Conservation (phyloP, 805 yeast species). For the Metschnikowia drakensbergensis region DNA sequence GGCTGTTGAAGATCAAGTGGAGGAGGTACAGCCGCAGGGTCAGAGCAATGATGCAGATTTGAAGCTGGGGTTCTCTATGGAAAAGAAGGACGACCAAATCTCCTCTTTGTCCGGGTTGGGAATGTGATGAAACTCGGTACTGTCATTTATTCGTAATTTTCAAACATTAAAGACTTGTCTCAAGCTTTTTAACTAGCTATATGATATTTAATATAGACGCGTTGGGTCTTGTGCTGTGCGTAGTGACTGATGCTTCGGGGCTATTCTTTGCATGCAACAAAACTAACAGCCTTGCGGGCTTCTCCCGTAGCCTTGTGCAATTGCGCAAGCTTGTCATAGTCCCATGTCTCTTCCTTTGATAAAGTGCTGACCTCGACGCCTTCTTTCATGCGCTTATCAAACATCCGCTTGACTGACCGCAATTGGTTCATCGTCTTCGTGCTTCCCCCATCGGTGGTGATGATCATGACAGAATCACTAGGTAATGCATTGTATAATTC, state of each 20-base stretch:
- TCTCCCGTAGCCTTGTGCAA: conserved; percentile 43
- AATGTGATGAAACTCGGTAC: conserved; percentile 8
- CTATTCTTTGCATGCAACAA: conserved; percentile 35
- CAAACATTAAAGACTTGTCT: neutral
- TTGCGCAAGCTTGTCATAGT: conserved; percentile 43
- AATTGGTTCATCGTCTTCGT: conserved; percentile 47
- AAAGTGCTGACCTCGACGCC: conserved; percentile 43
- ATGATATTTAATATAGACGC: neutral
- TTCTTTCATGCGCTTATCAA: conserved; percentile 41
- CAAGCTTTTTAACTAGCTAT: conserved; percentile 2
- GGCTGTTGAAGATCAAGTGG: conserved; percentile 36
- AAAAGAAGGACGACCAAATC: conserved; percentile 24
- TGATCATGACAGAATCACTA: conserved; percentile 52
- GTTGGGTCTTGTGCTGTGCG: conserved; percentile 1
- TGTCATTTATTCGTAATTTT: neutral
- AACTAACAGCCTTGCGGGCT: conserved; percentile 61
- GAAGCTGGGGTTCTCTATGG: conserved; percentile 23
- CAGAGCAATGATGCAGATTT: conserved; percentile 18
- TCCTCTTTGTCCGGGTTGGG: conserved; percentile 22
- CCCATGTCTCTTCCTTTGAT: conserved; percentile 47
- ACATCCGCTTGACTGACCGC: conserved; percentile 40
- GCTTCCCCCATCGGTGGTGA: conserved; percentile 64
- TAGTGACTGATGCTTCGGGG: neutral
- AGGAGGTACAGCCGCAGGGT: conserved; percentile 23
- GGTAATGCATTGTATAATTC: conserved; percentile 54